Base-by-base conservation (phyloP, 768 basidiomycete genomes). In the Leccinum barrowsii region DNA sequence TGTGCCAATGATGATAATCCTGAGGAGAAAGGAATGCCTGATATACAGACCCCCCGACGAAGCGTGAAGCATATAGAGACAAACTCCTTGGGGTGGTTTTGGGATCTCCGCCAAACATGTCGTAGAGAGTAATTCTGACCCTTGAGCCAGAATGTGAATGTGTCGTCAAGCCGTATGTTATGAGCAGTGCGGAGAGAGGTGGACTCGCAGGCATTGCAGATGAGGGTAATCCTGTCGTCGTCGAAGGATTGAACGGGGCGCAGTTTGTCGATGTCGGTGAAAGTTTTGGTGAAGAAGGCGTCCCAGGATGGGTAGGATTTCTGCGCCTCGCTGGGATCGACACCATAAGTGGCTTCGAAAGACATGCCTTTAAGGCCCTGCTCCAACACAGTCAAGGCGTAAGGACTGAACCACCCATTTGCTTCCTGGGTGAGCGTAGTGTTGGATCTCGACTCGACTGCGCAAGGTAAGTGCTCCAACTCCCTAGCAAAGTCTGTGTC, bases 1-100 rank as follows among this genome's bases (percentile, higher is more conserved):
- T 70, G 71, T 82, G 82, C 85, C 84, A 85, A 61, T 84, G 81
- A 62, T 86, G 85, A 64, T 84, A 86, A 24, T 77, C 76, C 32
- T 74, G 62, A 0, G 80, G 75, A 47, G 73, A 74, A 57, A 86
- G 78, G 75, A 84, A 85, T 0, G 79, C 83, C 64, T 86, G 85
- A 67, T 77, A 79, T 26, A 82, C 68, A 0, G 79, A 75, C 7
- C 78, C 85, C 19, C 80, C 82, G 6, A 74, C 72, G 64, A 84
- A 83, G 15, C 71, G 63, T 1, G 70, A 52, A 0, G 77, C 71
- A 52, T 65, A 63, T 11, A 0, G 19, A 15, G 21, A 12, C 22
- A 48, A 24, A 21, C 44, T 44, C 19, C 15, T n/a, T 10, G 21
- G 11, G 22, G 22, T 48, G n/a, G n/a, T 22, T 11, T 48, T 10